These are phyloP conservation scores for Mortierella sp. DNA, from an alignment of 371 early-diverging fungal species.

Conservation along the genomic window DNA sequence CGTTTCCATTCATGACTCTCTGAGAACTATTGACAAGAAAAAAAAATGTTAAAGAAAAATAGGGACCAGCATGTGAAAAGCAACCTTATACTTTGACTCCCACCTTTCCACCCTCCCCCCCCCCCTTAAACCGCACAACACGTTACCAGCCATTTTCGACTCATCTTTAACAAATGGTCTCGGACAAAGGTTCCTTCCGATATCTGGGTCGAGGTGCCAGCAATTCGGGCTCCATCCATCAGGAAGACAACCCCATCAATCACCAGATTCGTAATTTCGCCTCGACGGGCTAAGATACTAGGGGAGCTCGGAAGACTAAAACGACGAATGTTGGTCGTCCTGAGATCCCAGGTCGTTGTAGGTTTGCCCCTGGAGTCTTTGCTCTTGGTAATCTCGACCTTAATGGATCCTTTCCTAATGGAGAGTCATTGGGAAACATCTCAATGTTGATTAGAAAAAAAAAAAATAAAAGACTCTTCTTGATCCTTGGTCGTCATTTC, in stretches of 20 bases:
- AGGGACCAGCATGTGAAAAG: too few relatives aligned
- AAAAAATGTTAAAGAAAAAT: background rate
- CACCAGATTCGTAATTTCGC: conserved; percentile 5
- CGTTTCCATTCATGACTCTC: conserved; percentile 56
- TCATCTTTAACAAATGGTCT: background rate
- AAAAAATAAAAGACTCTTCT: background rate
- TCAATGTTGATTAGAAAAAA: background rate
- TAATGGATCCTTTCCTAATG: conserved; percentile 38
- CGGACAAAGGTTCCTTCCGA: conserved; percentile 15
- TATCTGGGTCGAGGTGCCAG: background rate
- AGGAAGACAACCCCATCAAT: conserved; percentile 24
- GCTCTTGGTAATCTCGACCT: conserved; percentile 36
- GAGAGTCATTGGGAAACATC: background rate
- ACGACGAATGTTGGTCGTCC: conserved; percentile 64
- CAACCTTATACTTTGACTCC: too few relatives aligned
- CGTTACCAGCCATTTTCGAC: conserved; percentile 30
- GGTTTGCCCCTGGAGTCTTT: conserved; percentile 12
- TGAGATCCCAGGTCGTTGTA: conserved; percentile 56
- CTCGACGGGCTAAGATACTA: conserved; percentile 8
- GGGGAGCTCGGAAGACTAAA: conserved; percentile 55
- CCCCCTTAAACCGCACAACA: background rate
- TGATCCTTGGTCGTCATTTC: background rate
- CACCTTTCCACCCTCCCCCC: too few relatives aligned
- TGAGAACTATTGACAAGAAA: conserved; percentile 36
- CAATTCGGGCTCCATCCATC: background rate